A percentile compares a stretch with the other conserved stretches of the same genome.
Conservation (phyloP, 768 basidiomycete species). For the Boletus rubropictus region DNA sequence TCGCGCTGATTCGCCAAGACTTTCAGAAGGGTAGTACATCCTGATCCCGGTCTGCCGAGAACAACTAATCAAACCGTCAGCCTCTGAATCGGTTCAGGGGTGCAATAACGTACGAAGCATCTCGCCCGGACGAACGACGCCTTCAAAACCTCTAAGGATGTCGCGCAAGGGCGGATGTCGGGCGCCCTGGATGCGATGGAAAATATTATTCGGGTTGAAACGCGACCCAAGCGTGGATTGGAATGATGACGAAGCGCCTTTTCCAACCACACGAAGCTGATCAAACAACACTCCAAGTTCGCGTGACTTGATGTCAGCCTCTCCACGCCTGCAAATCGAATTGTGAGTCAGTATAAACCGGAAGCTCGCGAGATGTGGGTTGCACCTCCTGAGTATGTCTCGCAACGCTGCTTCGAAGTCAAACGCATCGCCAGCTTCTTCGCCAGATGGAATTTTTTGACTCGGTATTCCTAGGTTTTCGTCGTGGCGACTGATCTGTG, state of each 20-base stretch:
- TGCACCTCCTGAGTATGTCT: constrained; percentile 22
- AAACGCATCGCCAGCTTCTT: constrained; percentile 23
- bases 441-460: not conserved
- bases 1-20: constrained; percentile 68
- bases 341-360: not conserved
- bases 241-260: constrained; percentile 49
- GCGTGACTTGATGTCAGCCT: constrained; percentile 45
- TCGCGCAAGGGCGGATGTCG: constrained; percentile 59
- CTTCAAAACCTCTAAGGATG: constrained; percentile 50
- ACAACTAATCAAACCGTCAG: constrained; percentile 48
- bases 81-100: not conserved
- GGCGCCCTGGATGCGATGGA: constrained; percentile 38
- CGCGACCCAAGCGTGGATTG: constrained; percentile 59
- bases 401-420: constrained; percentile 28
- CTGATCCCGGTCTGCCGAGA: constrained; percentile 78
- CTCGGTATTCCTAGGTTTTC: not conserved
- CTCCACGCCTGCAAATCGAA: constrained; percentile 35
- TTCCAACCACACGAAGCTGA: constrained; percentile 53
- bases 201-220: constrained; percentile 46
- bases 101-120: constrained; percentile 53
- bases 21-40: constrained; percentile 82
- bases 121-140: constrained; percentile 55
- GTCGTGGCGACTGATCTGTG: not conserved
- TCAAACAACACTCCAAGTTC: constrained; percentile 59
- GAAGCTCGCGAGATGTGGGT: not conserved